Evolutionary conservation across 805 yeast genomes (phyloP), one percentile per base, ranked within the genome.

Genomic region (Hanseniaspora nectarophila): DNA sequence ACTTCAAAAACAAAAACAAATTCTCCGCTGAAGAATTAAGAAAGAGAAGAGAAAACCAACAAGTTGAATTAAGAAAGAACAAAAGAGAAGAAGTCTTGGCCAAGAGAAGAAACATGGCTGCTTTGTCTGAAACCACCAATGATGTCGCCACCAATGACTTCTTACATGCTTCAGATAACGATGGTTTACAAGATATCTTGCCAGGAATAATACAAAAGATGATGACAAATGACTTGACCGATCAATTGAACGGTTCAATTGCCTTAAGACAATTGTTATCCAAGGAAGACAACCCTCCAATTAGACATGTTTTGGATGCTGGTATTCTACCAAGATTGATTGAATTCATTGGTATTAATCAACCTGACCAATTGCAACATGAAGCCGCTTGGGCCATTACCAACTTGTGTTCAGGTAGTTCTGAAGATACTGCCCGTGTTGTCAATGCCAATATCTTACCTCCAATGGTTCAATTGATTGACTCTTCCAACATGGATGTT

Each of bases 361-460:
- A 85, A 59, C 85, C 89, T 3, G 88, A 85, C 61, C 79, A 85
- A 74, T 75, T 92, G 61, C 97, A 90, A 70, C 78, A 92, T 61
- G 98, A 92, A 72, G 95, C 97, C 12, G 97, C 98, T 8, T 92
- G 98, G 98, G 97, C 97, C n/a, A 76, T 92, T 60, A 92, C 98
- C 47, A 92, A 92, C 66, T 90, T 92, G 67, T 97, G 97, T 21
- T 86, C 96, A 4, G 98, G 98, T 57, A 73, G 82, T 48, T 79
- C 95, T 39, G 83, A 79, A 45, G 97, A 92, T 70, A 92, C 98
- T 20, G 77, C 76, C 61, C 81, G 82, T 40, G 97, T 92, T 52
- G 92, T 92, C 53, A 90, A 88, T 56, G 81, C 90, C 4, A 94
- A 90, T 50, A 97, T 97, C 0, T 94, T 92, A 42, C 97, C 97